These are phyloP conservation scores for Samsoniella hepiali DNA, from an alignment of 2,329 filamentous ascomycete species.

Conservation along the genomic window DNA sequence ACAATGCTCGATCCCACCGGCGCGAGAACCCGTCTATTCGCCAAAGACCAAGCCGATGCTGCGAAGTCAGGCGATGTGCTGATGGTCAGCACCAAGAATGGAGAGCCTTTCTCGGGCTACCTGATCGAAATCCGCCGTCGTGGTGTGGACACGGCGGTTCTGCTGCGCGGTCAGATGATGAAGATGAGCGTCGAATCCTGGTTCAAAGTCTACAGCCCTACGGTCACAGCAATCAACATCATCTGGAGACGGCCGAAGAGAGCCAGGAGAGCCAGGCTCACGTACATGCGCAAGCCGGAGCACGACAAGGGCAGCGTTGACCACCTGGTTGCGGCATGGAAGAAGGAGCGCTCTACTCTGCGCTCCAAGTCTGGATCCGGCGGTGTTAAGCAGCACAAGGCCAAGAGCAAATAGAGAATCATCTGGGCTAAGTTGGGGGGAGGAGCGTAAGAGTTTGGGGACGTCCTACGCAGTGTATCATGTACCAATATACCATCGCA, in stretches of 20 bases:
- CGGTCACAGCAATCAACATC: conserved; percentile 87
- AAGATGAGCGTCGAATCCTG: conserved; percentile 93
- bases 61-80: conserved; percentile 86
- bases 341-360: conserved; percentile 43
- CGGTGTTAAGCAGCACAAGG: conserved; percentile 22
- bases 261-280: conserved; percentile 81
- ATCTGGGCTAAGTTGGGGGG: neutral
- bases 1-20: conserved; percentile 78
- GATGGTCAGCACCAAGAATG: conserved; percentile 75
- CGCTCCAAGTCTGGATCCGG: conserved; percentile 33
- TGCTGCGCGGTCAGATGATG: conserved; percentile 82
- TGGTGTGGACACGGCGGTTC: conserved; percentile 84
- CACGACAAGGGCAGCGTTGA: conserved; percentile 88
- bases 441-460: conserved; percentile 29
- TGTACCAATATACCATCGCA: conserved; percentile 20
- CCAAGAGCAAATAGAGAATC: conserved; percentile 24
- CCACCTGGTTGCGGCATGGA: conserved; percentile 62
- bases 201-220: conserved; percentile 91
- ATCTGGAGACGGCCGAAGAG: conserved; percentile 83
- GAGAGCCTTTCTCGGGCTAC: conserved; percentile 86
- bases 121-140: conserved; percentile 81
- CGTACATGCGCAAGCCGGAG: conserved; percentile 83
- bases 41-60: conserved; percentile 70
- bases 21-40: conserved; percentile 77
- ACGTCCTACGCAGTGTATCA: conserved; percentile 12